A percentile compares a stretch with the other conserved stretches of the same genome.
phyloP scores from a whole-genome alignment of 306 rosid species.

The Rosa multiflora region DNA sequence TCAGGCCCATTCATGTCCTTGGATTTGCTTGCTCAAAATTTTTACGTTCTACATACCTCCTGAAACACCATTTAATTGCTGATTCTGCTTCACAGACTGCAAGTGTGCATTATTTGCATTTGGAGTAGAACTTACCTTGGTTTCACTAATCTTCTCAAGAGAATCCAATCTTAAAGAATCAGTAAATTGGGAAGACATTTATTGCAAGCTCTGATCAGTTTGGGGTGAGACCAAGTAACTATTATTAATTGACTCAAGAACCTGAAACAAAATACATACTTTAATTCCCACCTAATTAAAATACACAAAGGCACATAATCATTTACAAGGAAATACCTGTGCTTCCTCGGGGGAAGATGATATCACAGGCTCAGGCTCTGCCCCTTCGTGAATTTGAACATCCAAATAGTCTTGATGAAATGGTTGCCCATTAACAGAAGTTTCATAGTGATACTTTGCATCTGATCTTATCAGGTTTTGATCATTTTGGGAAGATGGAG shows the following conservation, averaged over 20 bases:
- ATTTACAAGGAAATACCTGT: conserved; percentile 45
- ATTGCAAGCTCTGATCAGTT: conserved; percentile 62
- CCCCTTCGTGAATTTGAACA: conserved; percentile 51
- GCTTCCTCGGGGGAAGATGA: conserved; percentile 58
- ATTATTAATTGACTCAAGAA: conserved; percentile 56
- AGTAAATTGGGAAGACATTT: conserved; percentile 76
- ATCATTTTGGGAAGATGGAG: no score
- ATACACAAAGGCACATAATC: conserved; percentile 6
- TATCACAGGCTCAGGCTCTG: conserved; percentile 51
- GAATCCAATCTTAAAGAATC: conserved; percentile 65
- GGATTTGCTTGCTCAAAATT: conserved; percentile 66
- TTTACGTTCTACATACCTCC: conserved; percentile 66
- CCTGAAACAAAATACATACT: conserved; percentile 32
- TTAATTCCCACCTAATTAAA: neutral
- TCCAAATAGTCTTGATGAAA: no score
- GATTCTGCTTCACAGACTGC: conserved; percentile 47
- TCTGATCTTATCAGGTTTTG: no score
- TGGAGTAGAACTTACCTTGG: conserved; percentile 48
- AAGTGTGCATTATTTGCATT: conserved; percentile 37
- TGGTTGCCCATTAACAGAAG: no score
- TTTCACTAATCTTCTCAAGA: conserved; percentile 52
- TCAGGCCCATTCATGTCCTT: conserved; percentile 62
- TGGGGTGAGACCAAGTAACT: conserved; percentile 51
- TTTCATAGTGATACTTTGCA: no score
- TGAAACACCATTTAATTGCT: conserved; percentile 71